A percentile compares a stretch with the other conserved stretches of the same genome.
Evolutionary conservation across 108 stramenopile genomes (phyloP).

Genomic region (Cylindrotheca fusiformis): DNA sequence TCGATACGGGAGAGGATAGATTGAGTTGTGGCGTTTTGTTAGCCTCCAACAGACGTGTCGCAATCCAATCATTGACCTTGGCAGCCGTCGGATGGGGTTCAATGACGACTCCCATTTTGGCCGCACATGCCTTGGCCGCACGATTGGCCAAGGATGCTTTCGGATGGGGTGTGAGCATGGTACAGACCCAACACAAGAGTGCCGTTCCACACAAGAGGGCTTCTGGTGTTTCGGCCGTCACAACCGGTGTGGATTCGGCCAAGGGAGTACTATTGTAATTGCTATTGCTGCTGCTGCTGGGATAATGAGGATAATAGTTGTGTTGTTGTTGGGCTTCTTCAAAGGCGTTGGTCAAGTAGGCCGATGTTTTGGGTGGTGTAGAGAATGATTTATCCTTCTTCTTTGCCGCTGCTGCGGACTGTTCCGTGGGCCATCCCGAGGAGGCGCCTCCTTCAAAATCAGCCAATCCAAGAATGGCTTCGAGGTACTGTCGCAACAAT

Average conservation of each 20-base stretch:
- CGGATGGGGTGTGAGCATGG: conserved; percentile 47
- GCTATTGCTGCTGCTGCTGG: not conserved
- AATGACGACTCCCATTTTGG: conserved; percentile 56
- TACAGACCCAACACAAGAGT: conserved; percentile 70
- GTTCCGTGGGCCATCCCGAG: conserved; percentile 52
- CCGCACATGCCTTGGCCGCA: conserved; percentile 71
- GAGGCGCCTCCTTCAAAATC: conserved; percentile 56
- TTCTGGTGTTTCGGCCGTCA: conserved; percentile 37
- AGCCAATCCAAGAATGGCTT: conserved; percentile 68
- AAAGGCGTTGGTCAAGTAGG: conserved; percentile 20
- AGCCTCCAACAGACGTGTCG: conserved; percentile 64
- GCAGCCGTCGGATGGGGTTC: conserved; percentile 35
- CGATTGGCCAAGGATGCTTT: conserved; percentile 73
- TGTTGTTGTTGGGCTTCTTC: conserved; percentile 18
- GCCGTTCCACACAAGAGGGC: conserved; percentile 68
- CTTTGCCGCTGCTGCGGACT: not conserved
- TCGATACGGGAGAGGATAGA: not conserved
- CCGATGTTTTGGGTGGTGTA: conserved; percentile 9
- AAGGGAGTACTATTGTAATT: conserved; percentile 1
- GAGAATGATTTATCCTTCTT: not conserved
- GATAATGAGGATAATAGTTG: not conserved
- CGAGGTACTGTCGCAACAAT: conserved; percentile 74
- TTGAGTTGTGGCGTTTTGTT: conserved; percentile 21
- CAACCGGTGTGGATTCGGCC: conserved; percentile 28
- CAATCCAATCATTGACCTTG: conserved; percentile 63